Conservation (phyloP, 2,329 filamentous ascomycete species). For the Nigrospora sphaerica region DNA sequence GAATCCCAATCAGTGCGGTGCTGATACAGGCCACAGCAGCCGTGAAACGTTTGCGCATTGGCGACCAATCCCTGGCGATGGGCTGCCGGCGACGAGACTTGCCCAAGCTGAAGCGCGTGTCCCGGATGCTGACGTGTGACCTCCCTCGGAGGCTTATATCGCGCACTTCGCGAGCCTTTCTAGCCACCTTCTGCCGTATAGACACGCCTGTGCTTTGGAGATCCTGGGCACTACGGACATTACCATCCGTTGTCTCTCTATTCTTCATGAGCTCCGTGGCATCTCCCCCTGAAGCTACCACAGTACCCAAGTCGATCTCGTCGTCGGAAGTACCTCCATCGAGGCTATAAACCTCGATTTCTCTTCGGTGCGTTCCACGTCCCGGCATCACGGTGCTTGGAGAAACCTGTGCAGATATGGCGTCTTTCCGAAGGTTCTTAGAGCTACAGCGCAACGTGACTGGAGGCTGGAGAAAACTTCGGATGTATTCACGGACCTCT, state of each 20-base stretch:
- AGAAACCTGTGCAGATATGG: neutral
- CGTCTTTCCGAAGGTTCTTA: constrained; percentile 7
- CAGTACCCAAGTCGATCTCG: neutral
- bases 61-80: constrained; percentile 67
- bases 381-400: neutral
- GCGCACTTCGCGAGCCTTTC: constrained; percentile 13
- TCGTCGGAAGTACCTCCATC: constrained; percentile 19
- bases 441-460: constrained; percentile 17
- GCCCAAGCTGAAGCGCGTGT: constrained; percentile 42
- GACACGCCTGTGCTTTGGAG: constrained; percentile 1
- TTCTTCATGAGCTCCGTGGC: neutral
- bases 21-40: constrained; percentile 66
- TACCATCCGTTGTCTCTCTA: constrained; percentile 1
- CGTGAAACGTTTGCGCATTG: constrained; percentile 58
- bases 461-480: constrained; percentile 18
- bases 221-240: constrained; percentile 1
- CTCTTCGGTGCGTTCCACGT: constrained; percentile 4
- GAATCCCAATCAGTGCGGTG: constrained; percentile 62
- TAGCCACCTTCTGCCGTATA: constrained; percentile 4
- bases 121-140: constrained; percentile 47
- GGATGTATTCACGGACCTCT: constrained; percentile 20
- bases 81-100: constrained; percentile 53
- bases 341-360: constrained; percentile 19
- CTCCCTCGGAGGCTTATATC: constrained; percentile 37
- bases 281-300: neutral